Conservation (phyloP, 768 basidiomycete genomes). For the Mycena indigotica region DNA sequence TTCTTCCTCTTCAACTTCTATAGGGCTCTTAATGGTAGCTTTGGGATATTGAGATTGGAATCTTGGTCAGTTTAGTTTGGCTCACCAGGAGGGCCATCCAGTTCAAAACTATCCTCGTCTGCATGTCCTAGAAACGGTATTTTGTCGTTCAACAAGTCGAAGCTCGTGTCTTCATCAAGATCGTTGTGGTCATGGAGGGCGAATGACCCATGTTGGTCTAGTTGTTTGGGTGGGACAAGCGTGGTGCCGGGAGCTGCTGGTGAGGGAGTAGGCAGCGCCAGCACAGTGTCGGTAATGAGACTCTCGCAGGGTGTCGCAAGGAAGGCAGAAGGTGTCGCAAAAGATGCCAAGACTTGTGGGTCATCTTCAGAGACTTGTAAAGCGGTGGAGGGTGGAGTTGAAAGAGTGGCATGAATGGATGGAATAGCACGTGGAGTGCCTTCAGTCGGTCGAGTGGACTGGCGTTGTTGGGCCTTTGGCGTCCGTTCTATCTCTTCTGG, state of each 20-base stretch:
- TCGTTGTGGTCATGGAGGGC: constrained; percentile 49
- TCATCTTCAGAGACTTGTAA: constrained; percentile 22
- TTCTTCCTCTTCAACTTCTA: constrained; percentile 1
- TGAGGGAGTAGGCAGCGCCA: constrained; percentile 22
- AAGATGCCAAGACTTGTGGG: constrained; percentile 26
- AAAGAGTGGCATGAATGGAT: constrained; percentile 31
- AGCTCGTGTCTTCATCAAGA: constrained; percentile 51
- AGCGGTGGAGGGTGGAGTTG: constrained; percentile 26
- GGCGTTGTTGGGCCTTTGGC: constrained; percentile 1
- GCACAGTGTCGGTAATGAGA: constrained; percentile 23
- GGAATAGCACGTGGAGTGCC: constrained; percentile 1
- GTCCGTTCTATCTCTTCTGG: constrained; percentile 22
- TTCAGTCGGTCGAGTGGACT: background rate
- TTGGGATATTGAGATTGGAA: background rate
- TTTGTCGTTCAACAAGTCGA: constrained; percentile 55
- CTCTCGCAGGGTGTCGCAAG: constrained; percentile 28
- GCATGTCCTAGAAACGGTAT: constrained; percentile 48
- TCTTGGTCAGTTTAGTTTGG: constrained; percentile 14
- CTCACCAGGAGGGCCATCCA: constrained; percentile 29
- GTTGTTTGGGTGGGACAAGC: constrained; percentile 26
- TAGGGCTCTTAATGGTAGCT: constrained; percentile 8
- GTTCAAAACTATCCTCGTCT: constrained; percentile 45
- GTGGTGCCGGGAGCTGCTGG: constrained; percentile 15
- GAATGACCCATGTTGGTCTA: constrained; percentile 50
- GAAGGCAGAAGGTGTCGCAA: constrained; percentile 24